Percentiles rank a stretch among this genome's conserved stretches.
Conservation (phyloP, 768 basidiomycete genomes). For the Agaricus bisporus region DNA sequence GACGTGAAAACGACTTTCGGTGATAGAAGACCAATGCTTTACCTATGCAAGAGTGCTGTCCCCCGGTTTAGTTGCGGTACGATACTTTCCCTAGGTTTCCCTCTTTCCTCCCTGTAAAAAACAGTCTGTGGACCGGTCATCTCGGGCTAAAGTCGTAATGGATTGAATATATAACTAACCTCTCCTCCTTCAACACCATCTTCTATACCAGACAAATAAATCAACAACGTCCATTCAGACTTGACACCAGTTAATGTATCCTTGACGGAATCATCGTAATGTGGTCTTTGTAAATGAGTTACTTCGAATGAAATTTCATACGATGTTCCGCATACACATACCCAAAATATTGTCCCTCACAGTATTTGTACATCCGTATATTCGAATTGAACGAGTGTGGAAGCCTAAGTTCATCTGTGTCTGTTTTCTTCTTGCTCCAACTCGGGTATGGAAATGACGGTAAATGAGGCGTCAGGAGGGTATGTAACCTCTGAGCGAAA, state of each 20-base stretch:
- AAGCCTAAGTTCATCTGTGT: constrained; percentile 22
- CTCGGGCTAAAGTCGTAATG: neutral
- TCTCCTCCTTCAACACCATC: constrained; percentile 73
- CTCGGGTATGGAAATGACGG: constrained; percentile 44
- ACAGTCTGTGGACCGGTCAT: constrained; percentile 40
- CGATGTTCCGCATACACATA: no score
- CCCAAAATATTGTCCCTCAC: constrained; percentile 61
- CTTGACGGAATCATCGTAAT: constrained; percentile 69
- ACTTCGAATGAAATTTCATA: neutral
- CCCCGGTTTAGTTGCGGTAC: constrained; percentile 52
- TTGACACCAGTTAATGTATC: constrained; percentile 53
- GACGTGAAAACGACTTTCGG: neutral
- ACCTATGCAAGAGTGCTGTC: constrained; percentile 64
- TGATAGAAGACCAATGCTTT: neutral
- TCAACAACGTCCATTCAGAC: constrained; percentile 74
- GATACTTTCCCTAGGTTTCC: constrained; percentile 42
- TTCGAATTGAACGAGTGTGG: constrained; percentile 67
- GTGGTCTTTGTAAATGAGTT: constrained; percentile 31
- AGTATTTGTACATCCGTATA: constrained; percentile 69
- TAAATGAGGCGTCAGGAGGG: constrained; percentile 48
- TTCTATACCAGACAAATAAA: constrained; percentile 67
- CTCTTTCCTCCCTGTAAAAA: constrained; percentile 57
- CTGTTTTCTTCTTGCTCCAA: constrained; percentile 21
- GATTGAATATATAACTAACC: constrained; percentile 24
- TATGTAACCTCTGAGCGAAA: constrained; percentile 52